Evolutionary conservation across 345 rosid species (phyloP).

Genomic region (Populus nigra): DNA sequence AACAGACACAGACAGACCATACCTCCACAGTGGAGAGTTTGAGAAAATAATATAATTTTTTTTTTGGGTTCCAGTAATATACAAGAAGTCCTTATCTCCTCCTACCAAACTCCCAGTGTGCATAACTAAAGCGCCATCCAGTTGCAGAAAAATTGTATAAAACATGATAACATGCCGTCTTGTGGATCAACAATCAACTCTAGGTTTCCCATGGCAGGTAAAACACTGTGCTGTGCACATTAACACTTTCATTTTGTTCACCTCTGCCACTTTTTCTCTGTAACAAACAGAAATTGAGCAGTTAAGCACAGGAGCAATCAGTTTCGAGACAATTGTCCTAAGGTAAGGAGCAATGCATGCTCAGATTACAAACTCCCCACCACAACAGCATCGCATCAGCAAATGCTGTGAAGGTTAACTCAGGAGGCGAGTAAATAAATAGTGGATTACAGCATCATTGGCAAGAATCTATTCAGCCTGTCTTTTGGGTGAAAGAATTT

Average conservation of each 20-base stretch:
- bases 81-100: slow-evolving; percentile 24
- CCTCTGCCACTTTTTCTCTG: slow-evolving; percentile 95
- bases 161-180: slow-evolving; percentile 2
- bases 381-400: background rate
- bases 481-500: background rate
- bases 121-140: background rate
- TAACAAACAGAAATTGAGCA: slow-evolving; percentile 17
- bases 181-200: slow-evolving; percentile 15
- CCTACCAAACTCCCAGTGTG: slow-evolving; percentile 1
- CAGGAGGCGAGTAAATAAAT: background rate
- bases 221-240: background rate
- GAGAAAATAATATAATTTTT: slow-evolving; percentile 4
- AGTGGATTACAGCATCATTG: background rate
- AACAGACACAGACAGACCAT: slow-evolving; percentile 29
- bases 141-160: slow-evolving; percentile 12
- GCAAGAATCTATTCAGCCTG: background rate
- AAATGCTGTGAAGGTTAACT: no score
- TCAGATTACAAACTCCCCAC: background rate
- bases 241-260: slow-evolving; percentile 27
- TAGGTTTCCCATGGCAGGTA: slow-evolving; percentile 4
- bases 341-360: background rate
- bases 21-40: background rate
- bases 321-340: background rate
- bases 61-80: slow-evolving; percentile 17
- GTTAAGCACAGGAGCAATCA: background rate